A percentile compares a stretch with the other conserved stretches of the same genome.
Evolutionary conservation across 768 basidiomycete genomes (phyloP).

Genomic region (Infundibulicybe gibba): DNA sequence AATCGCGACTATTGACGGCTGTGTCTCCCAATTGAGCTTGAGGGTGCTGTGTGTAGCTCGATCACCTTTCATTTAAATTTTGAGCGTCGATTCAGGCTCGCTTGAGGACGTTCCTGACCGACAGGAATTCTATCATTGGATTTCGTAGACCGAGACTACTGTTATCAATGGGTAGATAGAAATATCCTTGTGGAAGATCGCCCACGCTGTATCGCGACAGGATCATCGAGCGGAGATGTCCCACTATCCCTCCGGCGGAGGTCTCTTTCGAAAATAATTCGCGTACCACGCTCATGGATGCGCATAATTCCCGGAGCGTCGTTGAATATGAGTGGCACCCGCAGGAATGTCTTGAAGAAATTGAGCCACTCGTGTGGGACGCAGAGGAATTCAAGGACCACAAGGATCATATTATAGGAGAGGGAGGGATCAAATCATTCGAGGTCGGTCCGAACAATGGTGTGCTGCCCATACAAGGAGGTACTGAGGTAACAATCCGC

Average conservation of each 20-base stretch:
- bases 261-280: constrained; percentile 25
- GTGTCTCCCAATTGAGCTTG: background rate
- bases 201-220: constrained; percentile 19
- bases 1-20: background rate
- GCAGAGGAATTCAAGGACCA: constrained; percentile 33
- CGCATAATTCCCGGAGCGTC: constrained; percentile 21
- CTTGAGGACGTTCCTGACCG: constrained; percentile 5
- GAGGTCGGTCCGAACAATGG: constrained; percentile 35
- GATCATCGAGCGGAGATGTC: constrained; percentile 16
- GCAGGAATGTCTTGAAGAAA: constrained; percentile 19
- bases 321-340: constrained; percentile 10
- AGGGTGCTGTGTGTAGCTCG: background rate
- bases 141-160: constrained; percentile 33
- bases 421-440: constrained; percentile 43
- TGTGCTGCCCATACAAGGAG: constrained; percentile 26
- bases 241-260: constrained; percentile 12
- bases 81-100: background rate
- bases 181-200: constrained; percentile 36
- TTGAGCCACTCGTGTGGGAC: constrained; percentile 30
- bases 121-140: constrained; percentile 19
- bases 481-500: constrained; percentile 37
- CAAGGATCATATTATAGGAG: constrained; percentile 35
- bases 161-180: constrained; percentile 31
- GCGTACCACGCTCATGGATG: constrained; percentile 33
- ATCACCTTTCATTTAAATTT: constrained; percentile 5